Base-by-base conservation (phyloP, 2,329 filamentous ascomycete species). In the Pyrenophora graminea region DNA sequence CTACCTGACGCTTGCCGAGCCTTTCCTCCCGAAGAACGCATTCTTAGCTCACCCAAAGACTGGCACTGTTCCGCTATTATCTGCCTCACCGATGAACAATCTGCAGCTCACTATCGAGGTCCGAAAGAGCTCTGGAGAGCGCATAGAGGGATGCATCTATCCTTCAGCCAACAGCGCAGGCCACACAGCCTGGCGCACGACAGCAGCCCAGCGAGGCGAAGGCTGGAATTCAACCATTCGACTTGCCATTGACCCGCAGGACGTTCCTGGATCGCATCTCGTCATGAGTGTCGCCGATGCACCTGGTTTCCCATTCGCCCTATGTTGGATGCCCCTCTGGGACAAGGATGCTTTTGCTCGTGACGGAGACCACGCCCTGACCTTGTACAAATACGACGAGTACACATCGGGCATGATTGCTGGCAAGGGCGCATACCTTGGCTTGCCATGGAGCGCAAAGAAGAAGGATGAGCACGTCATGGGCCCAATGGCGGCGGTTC, bases 311-410 rank as follows among this genome's bases (percentile, higher is more conserved):
- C 91, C 94, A 0, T 97, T 97, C 71, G 93, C 94, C 2, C 81
- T 97, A 37, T 90, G 90, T 12, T 92, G 95, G 81, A 87, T 99
- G 78, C 94, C 94, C 0, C 79, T 99, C 2, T 99, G 95, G 94
- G 89, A 93, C 44, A 85, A 90, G 19, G 86, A 91, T 51, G 93
- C 94, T 0, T 99, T 99, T 67, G 85, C 95, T 43, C 83, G 87
- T 40, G 93, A 99, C 68, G 93, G 93, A 0, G 76, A 85, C 17
- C 93, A 97, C 69, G 85, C 85, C 2, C 77, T 97, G 41, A 78
- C 95, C 2, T 77, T 99, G 38, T 96, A 97, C 77, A 89, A 89
- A 59, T 89, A 96, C 65, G 95, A 99, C 65, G 95, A 97, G 70
- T 84, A 88, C 66, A 97, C 91, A 0, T 89, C 89, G 0, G 88